Base-by-base conservation (phyloP, 768 basidiomycete species). In the Paxillus rubicundulus region DNA sequence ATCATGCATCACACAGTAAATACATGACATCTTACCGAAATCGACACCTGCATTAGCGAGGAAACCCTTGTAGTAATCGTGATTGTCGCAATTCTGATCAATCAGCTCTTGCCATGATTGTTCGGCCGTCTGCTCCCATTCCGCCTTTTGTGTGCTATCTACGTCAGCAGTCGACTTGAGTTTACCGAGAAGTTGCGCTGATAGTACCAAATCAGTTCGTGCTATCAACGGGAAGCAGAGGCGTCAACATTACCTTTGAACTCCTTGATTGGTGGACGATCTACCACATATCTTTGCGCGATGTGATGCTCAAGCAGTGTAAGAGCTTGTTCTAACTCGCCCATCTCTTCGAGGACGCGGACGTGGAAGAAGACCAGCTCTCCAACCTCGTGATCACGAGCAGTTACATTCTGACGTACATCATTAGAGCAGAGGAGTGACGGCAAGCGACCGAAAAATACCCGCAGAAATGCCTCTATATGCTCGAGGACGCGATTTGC, bases 351-450 rank as follows among this genome's bases (percentile, higher is more conserved):
- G 18, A 94, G 74, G 2, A 92, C 63, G 24, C 73, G 75, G 39
- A 92, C 69, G 63, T 93, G 85, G 66, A 90, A 95, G 5, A 95
- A 75, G 30, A 92, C 65, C 1, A 87, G 75, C 72, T 96, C 93
- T 1, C 89, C 90, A 56, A 87, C 86, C 57, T 96, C 92, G 48
- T 85, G 76, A 64, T 96, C 92, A 59, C 86, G 82, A 57, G 82
- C 70, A 18, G 90, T 83, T 9, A 93, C 76, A 56, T 92, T 86
- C 86, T 92, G 54, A 21, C 5, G 32, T 37, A 52, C 17, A 27
- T 38, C 40, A 52, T 61, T 48, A 62, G 50, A 40, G 49, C 39
- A 34, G 9, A 38, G 10, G 16, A 20, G 33, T 3, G 41, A 53
- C 2, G 49, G 55, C 53, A 9, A 21, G 28, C 17, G 24, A 34